Evolutionary conservation across 441 rosid genomes (phyloP).

Genomic region (Populus hybrid): DNA sequence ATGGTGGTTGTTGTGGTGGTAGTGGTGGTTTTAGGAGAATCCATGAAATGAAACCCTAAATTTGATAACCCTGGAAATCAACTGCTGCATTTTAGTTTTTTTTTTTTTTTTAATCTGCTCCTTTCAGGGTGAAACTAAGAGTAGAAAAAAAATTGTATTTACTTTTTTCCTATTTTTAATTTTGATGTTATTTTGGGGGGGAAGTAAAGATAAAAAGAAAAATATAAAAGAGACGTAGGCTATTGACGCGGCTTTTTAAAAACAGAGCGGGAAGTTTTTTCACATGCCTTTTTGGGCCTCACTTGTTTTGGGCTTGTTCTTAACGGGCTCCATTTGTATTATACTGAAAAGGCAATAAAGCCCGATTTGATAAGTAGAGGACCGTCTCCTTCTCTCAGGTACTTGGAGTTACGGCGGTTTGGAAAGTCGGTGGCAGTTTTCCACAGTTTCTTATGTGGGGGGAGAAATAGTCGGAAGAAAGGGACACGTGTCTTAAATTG

Average conservation of each 20-base stretch:
- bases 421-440: no score
- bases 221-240: slow-evolving; percentile 13
- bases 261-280: slow-evolving; percentile 42
- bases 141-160: not conserved
- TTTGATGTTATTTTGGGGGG: not conserved
- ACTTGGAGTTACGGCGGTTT: no score
- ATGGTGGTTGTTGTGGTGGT: not conserved
- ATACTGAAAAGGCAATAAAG: not conserved
- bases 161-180: not conserved
- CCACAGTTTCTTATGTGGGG: no score
- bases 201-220: not conserved
- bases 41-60: slow-evolving; percentile 34
- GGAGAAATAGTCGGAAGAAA: no score
- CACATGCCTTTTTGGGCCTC: not conserved
- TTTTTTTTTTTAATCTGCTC: not conserved
- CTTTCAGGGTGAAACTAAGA: not conserved
- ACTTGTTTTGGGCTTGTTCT: not conserved
- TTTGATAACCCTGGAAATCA: not conserved
- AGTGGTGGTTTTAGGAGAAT: slow-evolving; percentile 36
- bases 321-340: not conserved
- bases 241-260: slow-evolving; percentile 39
- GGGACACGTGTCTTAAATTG: no score
- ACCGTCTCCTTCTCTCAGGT: no score
- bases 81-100: slow-evolving; percentile 21
- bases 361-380: not conserved